Evolutionary conservation across 345 rosid species (phyloP).

Genomic region (Corchorus capsularis): DNA sequence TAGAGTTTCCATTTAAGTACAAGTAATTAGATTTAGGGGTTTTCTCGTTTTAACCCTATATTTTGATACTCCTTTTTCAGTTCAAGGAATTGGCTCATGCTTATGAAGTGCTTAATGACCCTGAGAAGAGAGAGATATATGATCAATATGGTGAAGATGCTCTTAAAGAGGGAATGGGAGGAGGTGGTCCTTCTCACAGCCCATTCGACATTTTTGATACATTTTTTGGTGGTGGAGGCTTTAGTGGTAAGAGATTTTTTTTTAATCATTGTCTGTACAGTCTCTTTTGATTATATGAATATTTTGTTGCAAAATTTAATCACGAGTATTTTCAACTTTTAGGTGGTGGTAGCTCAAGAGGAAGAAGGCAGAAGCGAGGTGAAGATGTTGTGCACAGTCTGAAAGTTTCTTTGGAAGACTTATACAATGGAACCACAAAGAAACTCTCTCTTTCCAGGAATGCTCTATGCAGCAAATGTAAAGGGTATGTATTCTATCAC

Average conservation of each 20-base stretch:
- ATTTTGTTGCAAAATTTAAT: neutral
- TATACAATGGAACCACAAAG: constrained; percentile 62
- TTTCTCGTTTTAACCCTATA: neutral
- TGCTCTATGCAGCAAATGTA: constrained; percentile 54
- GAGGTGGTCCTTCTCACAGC: constrained; percentile 49
- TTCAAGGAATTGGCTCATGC: constrained; percentile 74
- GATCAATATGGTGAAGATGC: constrained; percentile 73
- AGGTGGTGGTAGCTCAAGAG: constrained; percentile 61
- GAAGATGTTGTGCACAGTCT: constrained; percentile 57
- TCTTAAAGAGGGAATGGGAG: constrained; percentile 75
- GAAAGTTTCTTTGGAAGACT: constrained; percentile 60
- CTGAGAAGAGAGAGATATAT: constrained; percentile 65
- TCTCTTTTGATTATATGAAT: constrained; percentile 15
- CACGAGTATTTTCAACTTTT: neutral
- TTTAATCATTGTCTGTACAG: neutral
- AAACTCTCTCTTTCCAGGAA: constrained; percentile 62
- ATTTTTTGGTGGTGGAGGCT: constrained; percentile 50
- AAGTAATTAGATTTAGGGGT: neutral
- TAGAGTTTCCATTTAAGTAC: too few species aligned
- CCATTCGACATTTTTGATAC: constrained; percentile 66
- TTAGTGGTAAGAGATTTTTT: constrained; percentile 44
- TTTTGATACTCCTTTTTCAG: constrained; percentile 26
- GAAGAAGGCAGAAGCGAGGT: constrained; percentile 59
- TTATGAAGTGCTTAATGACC: constrained; percentile 69
- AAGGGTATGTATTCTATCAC: constrained; percentile 42